Conservation (phyloP, 139 green algal species). For the Penium margaritaceum region DNA sequence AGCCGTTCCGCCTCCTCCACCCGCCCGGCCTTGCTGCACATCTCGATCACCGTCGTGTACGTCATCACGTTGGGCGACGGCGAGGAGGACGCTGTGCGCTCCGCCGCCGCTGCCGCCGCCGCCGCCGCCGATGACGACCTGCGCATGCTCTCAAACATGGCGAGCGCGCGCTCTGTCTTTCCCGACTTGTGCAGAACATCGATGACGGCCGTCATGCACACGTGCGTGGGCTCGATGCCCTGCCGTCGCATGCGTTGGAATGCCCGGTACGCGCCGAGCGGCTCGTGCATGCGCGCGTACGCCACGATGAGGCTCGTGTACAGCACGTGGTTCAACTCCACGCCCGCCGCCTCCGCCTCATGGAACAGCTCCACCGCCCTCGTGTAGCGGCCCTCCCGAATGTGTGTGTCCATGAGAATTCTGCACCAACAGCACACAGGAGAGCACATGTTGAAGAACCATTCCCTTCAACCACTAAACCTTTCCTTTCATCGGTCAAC, state of each 20-base stretch:
- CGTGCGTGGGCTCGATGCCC: background rate
- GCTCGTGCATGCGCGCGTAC: background rate
- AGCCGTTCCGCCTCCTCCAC: conserved; percentile 10
- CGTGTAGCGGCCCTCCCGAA: background rate
- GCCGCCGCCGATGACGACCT: background rate
- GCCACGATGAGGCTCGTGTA: conserved; percentile 7
- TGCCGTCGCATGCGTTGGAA: conserved; percentile 6
- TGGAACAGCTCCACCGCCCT: conserved; percentile 9
- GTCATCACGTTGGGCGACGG: background rate
- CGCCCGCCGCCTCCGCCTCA: background rate
- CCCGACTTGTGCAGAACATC: no score
- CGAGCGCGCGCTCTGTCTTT: no score
- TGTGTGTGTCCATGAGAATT: conserved; percentile 4
- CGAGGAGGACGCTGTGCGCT: background rate
- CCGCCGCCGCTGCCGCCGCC: background rate
- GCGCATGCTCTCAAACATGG: conserved; percentile 1
- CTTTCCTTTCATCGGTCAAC: no score
- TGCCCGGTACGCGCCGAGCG: background rate
- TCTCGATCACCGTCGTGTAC: conserved; percentile 13
- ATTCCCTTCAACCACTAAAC: no score
- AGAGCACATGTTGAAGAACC: no score
- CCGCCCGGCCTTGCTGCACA: conserved; percentile 4
- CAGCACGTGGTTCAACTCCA: background rate
- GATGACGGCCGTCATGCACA: no score
- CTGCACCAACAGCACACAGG: no score